A percentile compares a stretch with the other conserved stretches of the same genome.
Evolutionary conservation across 768 basidiomycete species (phyloP).

Genomic region (Collybiopsis confluens): DNA sequence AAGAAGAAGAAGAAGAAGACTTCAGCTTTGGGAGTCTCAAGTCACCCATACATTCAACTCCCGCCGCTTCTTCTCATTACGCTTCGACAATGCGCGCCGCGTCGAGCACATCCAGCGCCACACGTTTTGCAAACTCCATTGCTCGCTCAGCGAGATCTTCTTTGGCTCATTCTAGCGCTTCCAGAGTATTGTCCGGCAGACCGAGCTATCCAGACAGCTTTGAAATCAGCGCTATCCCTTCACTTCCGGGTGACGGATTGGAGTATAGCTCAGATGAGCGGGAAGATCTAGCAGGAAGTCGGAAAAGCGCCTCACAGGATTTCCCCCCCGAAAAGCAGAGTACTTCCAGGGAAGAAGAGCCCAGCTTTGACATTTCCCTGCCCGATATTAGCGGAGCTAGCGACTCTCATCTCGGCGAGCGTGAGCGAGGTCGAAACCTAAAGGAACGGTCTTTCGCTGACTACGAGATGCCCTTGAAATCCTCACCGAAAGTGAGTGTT

Average conservation of each 20-base stretch:
- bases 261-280: slow-evolving; percentile 29
- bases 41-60: slow-evolving; percentile 66
- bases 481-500: slow-evolving; percentile 53
- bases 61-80: slow-evolving; percentile 45
- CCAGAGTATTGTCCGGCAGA: slow-evolving; percentile 27
- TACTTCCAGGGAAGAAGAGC: slow-evolving; percentile 34
- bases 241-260: slow-evolving; percentile 38
- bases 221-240: slow-evolving; percentile 55
- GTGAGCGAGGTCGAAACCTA: slow-evolving; percentile 33
- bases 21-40: slow-evolving; percentile 37
- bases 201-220: slow-evolving; percentile 45
- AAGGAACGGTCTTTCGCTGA: slow-evolving; percentile 46
- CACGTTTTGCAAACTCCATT: slow-evolving; percentile 52
- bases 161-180: slow-evolving; percentile 24
- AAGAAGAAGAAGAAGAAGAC: slow-evolving; percentile 25
- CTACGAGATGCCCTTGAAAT: slow-evolving; percentile 54
- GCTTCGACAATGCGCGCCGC: slow-evolving; percentile 44
- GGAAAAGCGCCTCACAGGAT: slow-evolving; percentile 48
- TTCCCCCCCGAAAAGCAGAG: slow-evolving; percentile 40
- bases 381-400: slow-evolving; percentile 53
- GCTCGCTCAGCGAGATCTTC: slow-evolving; percentile 37
- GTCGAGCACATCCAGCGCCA: slow-evolving; percentile 42
- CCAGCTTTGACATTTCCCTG: slow-evolving; percentile 36
- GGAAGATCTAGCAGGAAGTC: slow-evolving; percentile 37
- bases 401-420: slow-evolving; percentile 40